Evolutionary conservation across 1,139 yeast genomes (phyloP), one percentile per base, ranked within the genome.

Genomic region (Geotrichum candidum): DNA sequence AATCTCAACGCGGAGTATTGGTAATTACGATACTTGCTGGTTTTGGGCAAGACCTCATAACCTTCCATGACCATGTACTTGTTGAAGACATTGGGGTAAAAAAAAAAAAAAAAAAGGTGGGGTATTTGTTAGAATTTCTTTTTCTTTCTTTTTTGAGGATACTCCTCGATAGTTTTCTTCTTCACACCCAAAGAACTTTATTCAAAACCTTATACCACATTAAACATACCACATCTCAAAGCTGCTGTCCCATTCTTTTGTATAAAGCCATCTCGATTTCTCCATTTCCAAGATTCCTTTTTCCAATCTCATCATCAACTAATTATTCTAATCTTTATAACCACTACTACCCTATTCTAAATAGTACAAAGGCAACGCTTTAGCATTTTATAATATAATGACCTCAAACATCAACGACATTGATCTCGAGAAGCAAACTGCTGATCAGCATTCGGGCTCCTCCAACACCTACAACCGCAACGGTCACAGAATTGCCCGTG

Each of bases 401-500:
- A 23, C 52, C 13, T 15, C 29, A 1, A 48, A 23, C 38, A 18
- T 23, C 15, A 13, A 23, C 27, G 61, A 59, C 33, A 25, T 59
- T 29, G 61, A 59, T 25, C 52, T 58, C 22, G 61, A 58, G 29
- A 59, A 59, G 48, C 59, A 56, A n/a, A 45, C 59, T 33, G 61
- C 56, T 33, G 59, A 55, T 53, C 61, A 59, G 52, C 59, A 59
- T 53, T 59, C 61, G 7, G 58, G 61, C 51, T 51, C 61, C 38
- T 54, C 60, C 27, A 23, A 51, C 33, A 31, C 31, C 59, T 41
- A 51, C 35, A 41, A 41, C 48, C 48, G 48, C 48, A 27, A 23
- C 41, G 48, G 25, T n/a, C 50, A 15, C 33, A 48, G 33, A 53
- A 60, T 68, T 52, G 65, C 69, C 46, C 69, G 72, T 35, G 70